phyloP scores from a whole-genome alignment of 2,329 filamentous ascomycete genomes.

The Trichothecium sympodiale region DNA sequence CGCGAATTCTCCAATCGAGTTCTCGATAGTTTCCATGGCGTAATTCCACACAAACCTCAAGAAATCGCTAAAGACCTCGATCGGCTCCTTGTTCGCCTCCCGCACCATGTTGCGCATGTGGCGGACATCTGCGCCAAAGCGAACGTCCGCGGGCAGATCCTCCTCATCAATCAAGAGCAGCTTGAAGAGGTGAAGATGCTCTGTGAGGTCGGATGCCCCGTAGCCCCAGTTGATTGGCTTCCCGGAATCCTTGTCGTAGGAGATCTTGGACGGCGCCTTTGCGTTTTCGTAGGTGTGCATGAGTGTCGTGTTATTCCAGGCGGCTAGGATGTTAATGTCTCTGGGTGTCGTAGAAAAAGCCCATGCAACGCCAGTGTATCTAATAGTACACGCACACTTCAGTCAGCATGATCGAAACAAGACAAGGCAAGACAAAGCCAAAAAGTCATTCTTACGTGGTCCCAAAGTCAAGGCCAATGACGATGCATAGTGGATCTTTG shows the following conservation, averaged over 20 bases:
- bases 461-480: slow-evolving; percentile 26
- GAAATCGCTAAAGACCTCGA: slow-evolving; percentile 14
- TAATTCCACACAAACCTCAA: slow-evolving; percentile 15
- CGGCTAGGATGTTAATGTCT: slow-evolving; percentile 10
- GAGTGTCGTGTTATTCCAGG: slow-evolving; percentile 8
- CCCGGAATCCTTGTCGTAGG: neutral
- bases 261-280: slow-evolving; percentile 12
- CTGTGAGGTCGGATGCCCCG: slow-evolving; percentile 2
- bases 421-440: neutral
- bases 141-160: slow-evolving; percentile 11
- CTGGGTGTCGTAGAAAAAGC: slow-evolving; percentile 10
- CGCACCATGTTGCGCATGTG: slow-evolving; percentile 7
- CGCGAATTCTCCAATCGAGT: neutral
- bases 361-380: slow-evolving; percentile 19
- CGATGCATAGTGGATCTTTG: slow-evolving; percentile 5
- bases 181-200: slow-evolving; percentile 20
- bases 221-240: slow-evolving; percentile 12
- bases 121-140: slow-evolving; percentile 4
- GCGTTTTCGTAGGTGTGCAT: slow-evolving; percentile 8
- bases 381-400: slow-evolving; percentile 1
- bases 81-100: slow-evolving; percentile 9
- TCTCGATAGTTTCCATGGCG: slow-evolving; percentile 16
- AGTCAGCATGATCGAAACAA: neutral
- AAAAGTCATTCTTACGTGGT: slow-evolving; percentile 18
- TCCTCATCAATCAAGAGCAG: slow-evolving; percentile 15